These are phyloP conservation scores for Starmerella lactis-condensi DNA, from an alignment of 805 yeast species.

Conservation along the genomic window DNA sequence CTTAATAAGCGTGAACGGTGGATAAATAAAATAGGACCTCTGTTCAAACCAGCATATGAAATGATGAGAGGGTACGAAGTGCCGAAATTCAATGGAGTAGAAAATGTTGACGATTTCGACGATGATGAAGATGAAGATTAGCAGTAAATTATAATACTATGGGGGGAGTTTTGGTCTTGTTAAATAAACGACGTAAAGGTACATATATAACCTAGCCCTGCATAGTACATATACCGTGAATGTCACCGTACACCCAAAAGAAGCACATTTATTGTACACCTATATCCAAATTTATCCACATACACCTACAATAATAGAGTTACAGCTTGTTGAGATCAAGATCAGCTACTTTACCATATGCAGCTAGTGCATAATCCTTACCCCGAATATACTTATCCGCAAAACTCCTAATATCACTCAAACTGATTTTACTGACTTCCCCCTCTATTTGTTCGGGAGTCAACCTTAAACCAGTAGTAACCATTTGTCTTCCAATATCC, in stretches of 20 bases:
- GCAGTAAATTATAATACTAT: conserved; percentile 1
- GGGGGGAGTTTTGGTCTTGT: too few species aligned
- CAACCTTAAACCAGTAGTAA: conserved; percentile 71
- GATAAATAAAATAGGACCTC: conserved; percentile 76
- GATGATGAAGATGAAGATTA: conserved; percentile 22
- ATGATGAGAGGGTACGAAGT: conserved; percentile 62
- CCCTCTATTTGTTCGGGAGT: conserved; percentile 57
- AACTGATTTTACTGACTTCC: conserved; percentile 59
- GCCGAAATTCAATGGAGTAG: conserved; percentile 36
- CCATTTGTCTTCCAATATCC: conserved; percentile 92
- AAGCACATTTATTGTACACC: too few species aligned
- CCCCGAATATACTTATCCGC: conserved; percentile 62
- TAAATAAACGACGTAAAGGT: not conserved
- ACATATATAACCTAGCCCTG: not conserved
- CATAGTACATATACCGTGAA: too few species aligned
- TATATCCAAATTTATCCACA: too few species aligned
- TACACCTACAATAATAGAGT: too few species aligned
- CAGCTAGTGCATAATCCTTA: conserved; percentile 79
- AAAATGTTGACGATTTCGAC: conserved; percentile 25
- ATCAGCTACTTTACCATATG: conserved; percentile 77
- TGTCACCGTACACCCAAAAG: too few species aligned
- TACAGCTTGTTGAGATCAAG: too few species aligned
- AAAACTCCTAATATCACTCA: conserved; percentile 69
- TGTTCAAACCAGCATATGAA: conserved; percentile 45
- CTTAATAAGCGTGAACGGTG: conserved; percentile 76